Conservation (phyloP, 768 basidiomycete species). For the Suillus tomentosus region DNA sequence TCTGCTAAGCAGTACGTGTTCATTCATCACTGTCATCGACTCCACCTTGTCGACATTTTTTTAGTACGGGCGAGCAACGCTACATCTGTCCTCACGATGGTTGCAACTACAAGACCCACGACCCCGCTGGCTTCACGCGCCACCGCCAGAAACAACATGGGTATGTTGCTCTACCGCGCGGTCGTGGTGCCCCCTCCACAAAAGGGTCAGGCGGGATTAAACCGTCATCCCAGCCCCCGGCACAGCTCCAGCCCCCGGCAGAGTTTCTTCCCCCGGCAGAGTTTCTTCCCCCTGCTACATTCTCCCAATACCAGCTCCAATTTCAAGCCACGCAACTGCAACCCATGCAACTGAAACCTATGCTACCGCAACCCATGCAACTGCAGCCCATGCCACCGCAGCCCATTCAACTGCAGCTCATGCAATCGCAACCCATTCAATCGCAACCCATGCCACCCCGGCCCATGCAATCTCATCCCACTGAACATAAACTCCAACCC, state of each 20-base stretch:
- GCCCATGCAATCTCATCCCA: too few species aligned
- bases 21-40: neutral
- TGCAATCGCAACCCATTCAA: neutral
- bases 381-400: neutral
- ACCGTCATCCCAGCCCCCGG: too few species aligned
- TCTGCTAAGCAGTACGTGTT: conserved; percentile 20
- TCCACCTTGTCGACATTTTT: neutral
- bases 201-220: neutral
- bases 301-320: neutral
- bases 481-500: too few species aligned
- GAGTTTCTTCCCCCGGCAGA: neutral
- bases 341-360: neutral
- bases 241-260: neutral
- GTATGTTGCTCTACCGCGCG: conserved; percentile 18
- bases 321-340: neutral
- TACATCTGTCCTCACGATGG: conserved; percentile 8
- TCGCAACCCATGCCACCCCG: neutral
- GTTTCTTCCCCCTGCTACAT: neutral
- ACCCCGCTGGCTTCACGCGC: conserved; percentile 28
- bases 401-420: neutral
- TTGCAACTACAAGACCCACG: conserved; percentile 24
- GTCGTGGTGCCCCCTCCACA: neutral
- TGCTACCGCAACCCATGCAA: neutral
- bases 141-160: conserved; percentile 27
- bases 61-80: conserved; percentile 24